Percentiles rank a stretch among this genome's conserved stretches.
Evolutionary conservation across 1,284 basidiomycete species (phyloP).

Genomic region (Apiotrichum laibachii): DNA sequence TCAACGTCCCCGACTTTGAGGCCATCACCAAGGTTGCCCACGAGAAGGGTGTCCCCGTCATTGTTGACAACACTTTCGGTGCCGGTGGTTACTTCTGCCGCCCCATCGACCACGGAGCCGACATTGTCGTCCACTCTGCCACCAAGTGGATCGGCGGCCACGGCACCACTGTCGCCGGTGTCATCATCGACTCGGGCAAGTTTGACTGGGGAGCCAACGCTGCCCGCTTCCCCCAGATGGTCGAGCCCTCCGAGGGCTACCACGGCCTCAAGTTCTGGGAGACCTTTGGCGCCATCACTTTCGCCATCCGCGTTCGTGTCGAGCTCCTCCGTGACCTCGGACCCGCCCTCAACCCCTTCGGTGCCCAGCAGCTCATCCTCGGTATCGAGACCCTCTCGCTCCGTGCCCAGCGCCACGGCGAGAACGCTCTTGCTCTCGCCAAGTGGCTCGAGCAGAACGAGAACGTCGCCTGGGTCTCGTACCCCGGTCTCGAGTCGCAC

Average conservation of each 20-base stretch:
- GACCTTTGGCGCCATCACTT: slow-evolving; percentile 60
- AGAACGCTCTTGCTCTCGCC: slow-evolving; percentile 36
- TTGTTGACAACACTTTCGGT: slow-evolving; percentile 86
- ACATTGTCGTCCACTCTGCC: slow-evolving; percentile 81
- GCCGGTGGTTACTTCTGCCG: slow-evolving; percentile 60
- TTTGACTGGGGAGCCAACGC: slow-evolving; percentile 84
- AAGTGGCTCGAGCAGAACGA: slow-evolving; percentile 60
- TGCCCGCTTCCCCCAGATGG: slow-evolving; percentile 66
- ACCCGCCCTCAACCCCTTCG: slow-evolving; percentile 73
- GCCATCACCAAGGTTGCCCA: slow-evolving; percentile 64
- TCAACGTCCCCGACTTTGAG: slow-evolving; percentile 68
- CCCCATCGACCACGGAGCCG: slow-evolving; percentile 58
- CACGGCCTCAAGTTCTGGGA: slow-evolving; percentile 73
- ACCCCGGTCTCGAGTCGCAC: slow-evolving; percentile 69
- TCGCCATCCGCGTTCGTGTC: slow-evolving; percentile 52
- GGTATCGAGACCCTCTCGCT: slow-evolving; percentile 83
- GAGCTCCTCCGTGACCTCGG: slow-evolving; percentile 72
- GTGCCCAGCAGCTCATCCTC: slow-evolving; percentile 75
- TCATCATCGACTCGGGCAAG: slow-evolving; percentile 77
- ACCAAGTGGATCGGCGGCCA: slow-evolving; percentile 92
- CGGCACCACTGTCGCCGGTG: slow-evolving; percentile 81
- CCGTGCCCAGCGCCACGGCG: slow-evolving; percentile 53
- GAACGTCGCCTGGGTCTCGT: slow-evolving; percentile 74
- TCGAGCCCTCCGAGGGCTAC: slow-evolving; percentile 72
- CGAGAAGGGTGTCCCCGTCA: slow-evolving; percentile 18